Percentiles rank a stretch among this genome's conserved stretches.
Conservation (phyloP, 257 asterid species). For the Ehretia macrophylla region DNA sequence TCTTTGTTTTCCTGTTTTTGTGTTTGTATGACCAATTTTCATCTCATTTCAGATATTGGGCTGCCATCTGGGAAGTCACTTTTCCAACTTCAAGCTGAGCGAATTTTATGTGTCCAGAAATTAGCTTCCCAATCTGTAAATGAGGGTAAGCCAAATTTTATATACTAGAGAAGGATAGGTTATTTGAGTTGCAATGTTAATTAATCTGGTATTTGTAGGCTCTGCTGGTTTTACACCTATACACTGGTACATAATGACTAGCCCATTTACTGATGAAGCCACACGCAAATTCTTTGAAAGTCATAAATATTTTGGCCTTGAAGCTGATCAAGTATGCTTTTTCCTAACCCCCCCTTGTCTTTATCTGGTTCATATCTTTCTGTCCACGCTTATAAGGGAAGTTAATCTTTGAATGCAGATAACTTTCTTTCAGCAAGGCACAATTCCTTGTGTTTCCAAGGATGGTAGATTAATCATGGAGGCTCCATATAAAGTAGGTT, state of each 20-base stretch:
- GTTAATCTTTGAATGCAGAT: conserved; percentile 44
- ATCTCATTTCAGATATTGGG: conserved; percentile 62
- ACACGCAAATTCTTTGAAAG: conserved; percentile 82
- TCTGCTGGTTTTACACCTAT: conserved; percentile 48
- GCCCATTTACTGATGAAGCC: conserved; percentile 93
- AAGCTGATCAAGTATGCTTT: conserved; percentile 73
- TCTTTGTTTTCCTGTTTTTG: conserved; percentile 7
- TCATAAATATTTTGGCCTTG: conserved; percentile 91
- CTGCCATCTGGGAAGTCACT: conserved; percentile 98
- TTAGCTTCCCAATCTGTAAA: conserved; percentile 71
- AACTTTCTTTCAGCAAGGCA: conserved; percentile 95
- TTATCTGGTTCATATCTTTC: conserved; percentile 7
- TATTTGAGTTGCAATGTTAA: conserved; percentile 15
- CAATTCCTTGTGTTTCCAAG: conserved; percentile 87
- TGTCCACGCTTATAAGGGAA: not conserved
- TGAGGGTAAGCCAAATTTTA: conserved; percentile 52
- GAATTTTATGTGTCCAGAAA: conserved; percentile 80
- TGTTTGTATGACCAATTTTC: not conserved
- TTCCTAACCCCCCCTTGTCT: conserved; percentile 1
- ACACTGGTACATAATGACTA: conserved; percentile 97
- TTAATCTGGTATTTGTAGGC: conserved; percentile 37
- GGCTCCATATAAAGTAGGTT: conserved; percentile 78
- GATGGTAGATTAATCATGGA: conserved; percentile 95
- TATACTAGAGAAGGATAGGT: conserved; percentile 14
- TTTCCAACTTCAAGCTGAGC: conserved; percentile 96